phyloP scores from a whole-genome alignment of 1,139 yeast genomes.

The Geotrichum phurueaensis region DNA sequence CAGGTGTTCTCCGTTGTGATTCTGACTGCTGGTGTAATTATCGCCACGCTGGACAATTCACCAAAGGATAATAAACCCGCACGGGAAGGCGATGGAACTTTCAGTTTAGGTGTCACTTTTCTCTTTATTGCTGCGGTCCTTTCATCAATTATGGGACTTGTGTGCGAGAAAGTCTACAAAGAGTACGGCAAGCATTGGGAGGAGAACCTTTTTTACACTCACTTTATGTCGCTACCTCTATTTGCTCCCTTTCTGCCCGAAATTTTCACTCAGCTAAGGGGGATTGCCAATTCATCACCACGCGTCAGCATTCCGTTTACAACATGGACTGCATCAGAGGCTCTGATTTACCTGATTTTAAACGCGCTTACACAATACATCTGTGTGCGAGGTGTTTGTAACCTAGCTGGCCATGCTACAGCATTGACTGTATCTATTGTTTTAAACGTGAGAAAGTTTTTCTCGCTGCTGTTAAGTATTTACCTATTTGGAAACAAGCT shows the following conservation, averaged over 20 bases:
- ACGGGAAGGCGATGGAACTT: conserved; percentile 18
- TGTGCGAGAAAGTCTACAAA: conserved; percentile 47
- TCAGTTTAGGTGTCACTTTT: conserved; percentile 43
- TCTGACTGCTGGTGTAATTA: conserved; percentile 52
- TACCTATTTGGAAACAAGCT: conserved; percentile 45
- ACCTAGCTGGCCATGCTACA: conserved; percentile 49
- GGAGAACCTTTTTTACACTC: conserved; percentile 57
- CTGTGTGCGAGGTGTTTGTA: conserved; percentile 64
- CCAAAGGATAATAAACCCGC: conserved; percentile 8
- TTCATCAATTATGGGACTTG: conserved; percentile 51
- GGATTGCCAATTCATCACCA: conserved; percentile 3
- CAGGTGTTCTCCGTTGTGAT: conserved; percentile 44
- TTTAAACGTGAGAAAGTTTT: conserved; percentile 53
- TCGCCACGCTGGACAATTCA: conserved; percentile 40
- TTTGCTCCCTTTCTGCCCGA: conserved; percentile 39
- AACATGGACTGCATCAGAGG: conserved; percentile 1
- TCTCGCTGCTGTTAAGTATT: conserved; percentile 52
- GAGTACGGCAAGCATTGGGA: conserved; percentile 55
- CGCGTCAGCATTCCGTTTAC: conserved; percentile 3
- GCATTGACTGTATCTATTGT: conserved; percentile 60
- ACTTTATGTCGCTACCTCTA: conserved; percentile 52
- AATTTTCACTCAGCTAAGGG: conserved; percentile 24
- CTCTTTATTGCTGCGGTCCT: conserved; percentile 45
- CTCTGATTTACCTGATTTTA: conserved; percentile 25
- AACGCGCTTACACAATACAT: conserved; percentile 58